Conservation (phyloP, 768 basidiomycete genomes). For the Psilocybe sp. region DNA sequence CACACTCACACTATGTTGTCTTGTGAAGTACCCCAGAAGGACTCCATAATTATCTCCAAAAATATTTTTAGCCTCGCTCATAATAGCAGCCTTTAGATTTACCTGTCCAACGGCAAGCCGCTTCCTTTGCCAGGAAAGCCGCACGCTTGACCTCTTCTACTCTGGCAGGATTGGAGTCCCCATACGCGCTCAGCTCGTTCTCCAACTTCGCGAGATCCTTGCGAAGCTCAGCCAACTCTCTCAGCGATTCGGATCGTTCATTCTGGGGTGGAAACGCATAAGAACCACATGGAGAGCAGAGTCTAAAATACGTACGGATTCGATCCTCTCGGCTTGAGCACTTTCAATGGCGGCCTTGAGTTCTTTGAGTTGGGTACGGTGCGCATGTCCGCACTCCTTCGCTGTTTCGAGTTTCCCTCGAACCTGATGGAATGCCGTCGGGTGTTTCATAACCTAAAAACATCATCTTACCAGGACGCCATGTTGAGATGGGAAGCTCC, state of each 20-base stretch:
- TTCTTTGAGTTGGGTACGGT: conserved; percentile 49
- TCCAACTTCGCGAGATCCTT: conserved; percentile 51
- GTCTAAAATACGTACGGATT: conserved; percentile 43
- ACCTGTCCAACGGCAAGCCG: conserved; percentile 89
- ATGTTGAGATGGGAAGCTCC: conserved; percentile 91
- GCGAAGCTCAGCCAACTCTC: conserved; percentile 44
- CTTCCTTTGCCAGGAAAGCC: conserved; percentile 76
- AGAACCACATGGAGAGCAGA: conserved; percentile 5
- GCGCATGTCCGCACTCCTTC: conserved; percentile 40
- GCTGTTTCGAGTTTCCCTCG: conserved; percentile 52
- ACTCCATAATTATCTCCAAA: conserved; percentile 66
- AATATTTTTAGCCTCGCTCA: neutral
- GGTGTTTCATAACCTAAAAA: conserved; percentile 2
- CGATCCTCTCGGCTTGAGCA: conserved; percentile 53
- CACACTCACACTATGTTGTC: conserved; percentile 54
- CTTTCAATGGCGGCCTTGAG: conserved; percentile 41
- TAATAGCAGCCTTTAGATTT: conserved; percentile 18
- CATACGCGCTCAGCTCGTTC: conserved; percentile 72
- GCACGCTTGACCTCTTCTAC: conserved; percentile 77
- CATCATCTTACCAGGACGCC: conserved; percentile 60
- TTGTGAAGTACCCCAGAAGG: conserved; percentile 61
- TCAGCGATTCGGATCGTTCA: conserved; percentile 51
- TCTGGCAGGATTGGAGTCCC: conserved; percentile 80
- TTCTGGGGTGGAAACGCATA: conserved; percentile 37
- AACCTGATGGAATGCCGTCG: conserved; percentile 35